Evolutionary conservation across 129 eudicot species (phyloP).

Genomic region (Solidago caesia): DNA sequence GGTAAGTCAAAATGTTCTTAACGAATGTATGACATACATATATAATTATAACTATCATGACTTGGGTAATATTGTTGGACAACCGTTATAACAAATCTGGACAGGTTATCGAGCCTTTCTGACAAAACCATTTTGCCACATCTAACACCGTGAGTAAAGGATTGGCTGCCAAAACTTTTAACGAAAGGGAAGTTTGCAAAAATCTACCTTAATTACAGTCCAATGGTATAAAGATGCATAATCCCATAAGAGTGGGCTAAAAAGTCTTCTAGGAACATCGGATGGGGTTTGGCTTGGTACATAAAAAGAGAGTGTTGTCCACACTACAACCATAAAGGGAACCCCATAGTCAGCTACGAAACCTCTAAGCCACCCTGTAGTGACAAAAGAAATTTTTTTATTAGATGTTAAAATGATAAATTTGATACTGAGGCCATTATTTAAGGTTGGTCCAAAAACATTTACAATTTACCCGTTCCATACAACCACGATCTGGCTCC

Average conservation of each 20-base stretch:
- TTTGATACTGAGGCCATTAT: not conserved
- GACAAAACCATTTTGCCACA: not conserved
- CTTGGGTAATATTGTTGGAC: no score
- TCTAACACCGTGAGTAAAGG: not conserved
- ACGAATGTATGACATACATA: not conserved
- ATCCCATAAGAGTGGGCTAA: constrained; percentile 49
- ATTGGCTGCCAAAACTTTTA: not conserved
- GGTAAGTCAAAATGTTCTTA: no score
- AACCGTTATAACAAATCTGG: no score
- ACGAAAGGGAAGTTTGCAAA: not conserved
- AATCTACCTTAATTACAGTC: constrained; percentile 46
- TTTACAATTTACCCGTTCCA: constrained; percentile 35
- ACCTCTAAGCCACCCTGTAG: constrained; percentile 41
- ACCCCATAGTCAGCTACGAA: constrained; percentile 58
- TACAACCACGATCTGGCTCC: constrained; percentile 61
- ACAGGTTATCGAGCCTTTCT: not conserved
- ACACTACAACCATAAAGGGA: constrained; percentile 52
- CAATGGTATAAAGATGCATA: constrained; percentile 42
- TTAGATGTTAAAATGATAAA: constrained; percentile 15
- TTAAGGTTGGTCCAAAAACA: not conserved
- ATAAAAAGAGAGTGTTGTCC: constrained; percentile 44
- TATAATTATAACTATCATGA: not conserved
- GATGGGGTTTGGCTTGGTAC: constrained; percentile 42
- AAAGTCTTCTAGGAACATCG: constrained; percentile 59
- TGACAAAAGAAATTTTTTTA: not conserved